A percentile compares a stretch with the other conserved stretches of the same genome.
These are phyloP conservation scores for Viola odorata DNA, from an alignment of 345 rosid species.

Conservation along the genomic window DNA sequence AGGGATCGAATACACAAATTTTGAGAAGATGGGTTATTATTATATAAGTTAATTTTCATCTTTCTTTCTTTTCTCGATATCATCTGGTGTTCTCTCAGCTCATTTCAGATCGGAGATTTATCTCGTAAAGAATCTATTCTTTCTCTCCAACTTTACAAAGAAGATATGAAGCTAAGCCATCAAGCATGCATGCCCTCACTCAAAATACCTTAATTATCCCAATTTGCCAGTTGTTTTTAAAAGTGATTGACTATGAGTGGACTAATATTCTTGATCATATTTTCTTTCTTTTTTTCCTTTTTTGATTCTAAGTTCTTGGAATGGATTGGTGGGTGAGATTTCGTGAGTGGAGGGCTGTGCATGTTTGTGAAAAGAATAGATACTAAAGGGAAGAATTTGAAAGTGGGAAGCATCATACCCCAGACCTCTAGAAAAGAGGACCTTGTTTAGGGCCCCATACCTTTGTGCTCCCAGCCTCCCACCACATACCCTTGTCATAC, in stretches of 20 bases:
- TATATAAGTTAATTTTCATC: too few relatives aligned
- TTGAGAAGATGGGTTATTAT: conserved; percentile 15
- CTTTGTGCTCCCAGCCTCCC: conserved; percentile 18
- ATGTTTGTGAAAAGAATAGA: conserved; percentile 43
- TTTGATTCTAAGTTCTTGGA: too few relatives aligned
- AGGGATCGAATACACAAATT: conserved; percentile 3
- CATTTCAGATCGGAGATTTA: too few relatives aligned
- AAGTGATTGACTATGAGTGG: conserved; percentile 30
- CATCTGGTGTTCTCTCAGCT: background rate
- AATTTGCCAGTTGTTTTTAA: conserved; percentile 27
- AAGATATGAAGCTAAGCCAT: background rate
- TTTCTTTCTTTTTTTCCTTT: conserved; percentile 15
- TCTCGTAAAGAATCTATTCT: conserved; percentile 22
- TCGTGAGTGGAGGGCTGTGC: conserved; percentile 4
- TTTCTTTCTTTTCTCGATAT: background rate
- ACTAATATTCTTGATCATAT: conserved; percentile 27
- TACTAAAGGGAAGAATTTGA: conserved; percentile 8
- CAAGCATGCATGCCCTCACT: conserved; percentile 16
- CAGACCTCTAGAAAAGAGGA: conserved; percentile 22
- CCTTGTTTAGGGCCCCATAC: conserved; percentile 28
- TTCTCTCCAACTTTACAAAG: conserved; percentile 22
- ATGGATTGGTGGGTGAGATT: conserved; percentile 20
- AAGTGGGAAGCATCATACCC: conserved; percentile 44
- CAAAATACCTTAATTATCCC: conserved; percentile 18
- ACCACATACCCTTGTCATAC: background rate